Percentiles rank a stretch among this genome's conserved stretches.
phyloP scores from a whole-genome alignment of 202 grass and related monocot genomes.

The Cymbopogon flexuosus region DNA sequence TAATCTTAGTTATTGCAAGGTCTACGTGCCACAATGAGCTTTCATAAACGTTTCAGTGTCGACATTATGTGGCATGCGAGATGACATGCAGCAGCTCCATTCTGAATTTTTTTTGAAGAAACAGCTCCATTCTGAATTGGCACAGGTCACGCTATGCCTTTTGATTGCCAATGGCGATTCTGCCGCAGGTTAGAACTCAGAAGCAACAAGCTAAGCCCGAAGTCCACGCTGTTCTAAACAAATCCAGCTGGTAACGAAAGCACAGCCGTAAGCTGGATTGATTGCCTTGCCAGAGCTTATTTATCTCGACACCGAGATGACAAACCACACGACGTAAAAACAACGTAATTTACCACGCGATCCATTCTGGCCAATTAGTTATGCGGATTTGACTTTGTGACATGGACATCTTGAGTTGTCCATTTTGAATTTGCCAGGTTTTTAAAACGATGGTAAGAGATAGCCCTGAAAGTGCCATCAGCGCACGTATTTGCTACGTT shows the following conservation, averaged over 20 bases:
- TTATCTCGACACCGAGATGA: not conserved
- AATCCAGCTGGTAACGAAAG: not conserved
- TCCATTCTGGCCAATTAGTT: not conserved
- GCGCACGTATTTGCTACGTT: not conserved
- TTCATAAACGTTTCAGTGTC: not conserved
- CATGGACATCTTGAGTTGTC: not conserved
- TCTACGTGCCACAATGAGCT: not conserved
- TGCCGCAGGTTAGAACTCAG: not conserved
- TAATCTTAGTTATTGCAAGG: too few species aligned
- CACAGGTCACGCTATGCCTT: not conserved
- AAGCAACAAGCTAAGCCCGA: not conserved
- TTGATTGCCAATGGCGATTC: not conserved
- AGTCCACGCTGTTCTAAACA: not conserved
- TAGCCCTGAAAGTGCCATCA: not conserved
- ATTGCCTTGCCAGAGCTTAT: not conserved
- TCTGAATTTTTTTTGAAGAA: not conserved
- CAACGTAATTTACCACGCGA: not conserved
- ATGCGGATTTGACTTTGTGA: slow-evolving; percentile 15
- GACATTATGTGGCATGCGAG: not conserved
- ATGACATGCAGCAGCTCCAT: not conserved
- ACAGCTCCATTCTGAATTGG: too few species aligned
- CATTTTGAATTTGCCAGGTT: not conserved
- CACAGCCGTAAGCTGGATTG: not conserved
- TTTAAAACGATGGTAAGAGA: not conserved
- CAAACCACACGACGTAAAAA: not conserved